These are phyloP conservation scores for Curvularia verruculosa DNA, from an alignment of 2,329 filamentous ascomycete genomes.

Conservation along the genomic window DNA sequence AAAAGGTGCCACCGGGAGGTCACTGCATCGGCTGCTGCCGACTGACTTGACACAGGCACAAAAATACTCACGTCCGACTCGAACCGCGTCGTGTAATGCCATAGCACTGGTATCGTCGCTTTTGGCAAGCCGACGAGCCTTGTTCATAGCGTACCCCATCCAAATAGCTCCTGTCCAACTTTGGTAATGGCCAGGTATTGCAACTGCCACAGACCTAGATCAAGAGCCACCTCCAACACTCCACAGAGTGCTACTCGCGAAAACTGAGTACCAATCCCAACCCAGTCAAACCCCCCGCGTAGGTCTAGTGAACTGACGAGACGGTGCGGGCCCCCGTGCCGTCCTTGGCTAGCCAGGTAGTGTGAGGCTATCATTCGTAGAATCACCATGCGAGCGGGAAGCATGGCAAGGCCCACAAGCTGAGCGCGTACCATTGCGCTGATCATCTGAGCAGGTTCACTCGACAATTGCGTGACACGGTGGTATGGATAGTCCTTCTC, in stretches of 20 bases:
- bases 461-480: slow-evolving; percentile 46
- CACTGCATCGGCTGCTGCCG: slow-evolving; percentile 18
- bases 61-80: slow-evolving; percentile 2
- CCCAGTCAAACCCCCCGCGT: slow-evolving; percentile 21
- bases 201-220: slow-evolving; percentile 43
- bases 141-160: slow-evolving; percentile 45
- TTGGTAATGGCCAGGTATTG: slow-evolving; percentile 40
- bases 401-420: slow-evolving; percentile 36
- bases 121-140: slow-evolving; percentile 3
- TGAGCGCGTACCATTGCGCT: slow-evolving; percentile 41
- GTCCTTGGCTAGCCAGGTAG: slow-evolving; percentile 26
- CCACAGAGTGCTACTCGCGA: slow-evolving; percentile 45
- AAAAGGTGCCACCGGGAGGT: slow-evolving; percentile 13
- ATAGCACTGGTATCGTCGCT: slow-evolving; percentile 9
- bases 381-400: slow-evolving; percentile 41
- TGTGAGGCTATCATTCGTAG: slow-evolving; percentile 43
- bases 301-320: slow-evolving; percentile 16
- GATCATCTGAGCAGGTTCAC: slow-evolving; percentile 42
- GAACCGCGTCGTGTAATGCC: background rate
- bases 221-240: slow-evolving; percentile 40
- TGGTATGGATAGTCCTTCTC: slow-evolving; percentile 26
- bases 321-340: slow-evolving; percentile 14
- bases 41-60: background rate
- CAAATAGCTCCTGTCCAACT: slow-evolving; percentile 38
- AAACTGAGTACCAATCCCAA: slow-evolving; percentile 29